Evolutionary conservation across 1,284 basidiomycete species (phyloP), one percentile per base, ranked within the genome.

Genomic region (Agaricales sp.): DNA sequence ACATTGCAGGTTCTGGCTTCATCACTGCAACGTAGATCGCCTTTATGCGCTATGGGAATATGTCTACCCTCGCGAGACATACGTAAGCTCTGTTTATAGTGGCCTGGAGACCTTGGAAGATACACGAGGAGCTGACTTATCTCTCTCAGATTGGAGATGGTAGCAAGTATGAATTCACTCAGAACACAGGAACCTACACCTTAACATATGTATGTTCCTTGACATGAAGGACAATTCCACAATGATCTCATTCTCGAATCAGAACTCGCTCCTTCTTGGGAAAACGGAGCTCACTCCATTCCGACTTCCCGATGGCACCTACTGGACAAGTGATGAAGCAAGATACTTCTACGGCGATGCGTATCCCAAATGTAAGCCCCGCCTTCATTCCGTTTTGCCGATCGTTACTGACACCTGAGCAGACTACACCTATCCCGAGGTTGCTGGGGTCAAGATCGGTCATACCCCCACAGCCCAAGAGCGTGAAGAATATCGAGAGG

Each of bases 21-120:
- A 54, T 43, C 53, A 54, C 41, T 53, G 52, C 52, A 54, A 54
- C 46, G 52, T 54, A 24, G 53, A 54, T 35, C 50, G 54, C 4
- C 20, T 53, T 12, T 54, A 54, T 30, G 54, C 54, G 3, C 37
- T 55, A 11, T 55, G 54, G 54, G 54, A 55, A 38, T 55, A 55
- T 25, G 50, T 52, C 20, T 55, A 55, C 39, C 50, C 53, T 37
- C 30, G n/a, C n/a, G n/a, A n/a, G n/a, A n/a, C n/a, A n/a, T n/a
- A n/a, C n/a, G n/a, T n/a, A n/a, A n/a, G n/a, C n/a, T n/a, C n/a
- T n/a, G n/a, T n/a, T n/a, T n/a, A n/a, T n/a, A n/a, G n/a, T n/a
- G n/a, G n/a, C n/a, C n/a, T n/a, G n/a, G n/a, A n/a, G n/a, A n/a
- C n/a, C n/a, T n/a, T n/a, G n/a, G n/a, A n/a, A n/a, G n/a, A n/a